Conservation (phyloP, 1,284 basidiomycete genomes). For the Cronartium quercuum region DNA sequence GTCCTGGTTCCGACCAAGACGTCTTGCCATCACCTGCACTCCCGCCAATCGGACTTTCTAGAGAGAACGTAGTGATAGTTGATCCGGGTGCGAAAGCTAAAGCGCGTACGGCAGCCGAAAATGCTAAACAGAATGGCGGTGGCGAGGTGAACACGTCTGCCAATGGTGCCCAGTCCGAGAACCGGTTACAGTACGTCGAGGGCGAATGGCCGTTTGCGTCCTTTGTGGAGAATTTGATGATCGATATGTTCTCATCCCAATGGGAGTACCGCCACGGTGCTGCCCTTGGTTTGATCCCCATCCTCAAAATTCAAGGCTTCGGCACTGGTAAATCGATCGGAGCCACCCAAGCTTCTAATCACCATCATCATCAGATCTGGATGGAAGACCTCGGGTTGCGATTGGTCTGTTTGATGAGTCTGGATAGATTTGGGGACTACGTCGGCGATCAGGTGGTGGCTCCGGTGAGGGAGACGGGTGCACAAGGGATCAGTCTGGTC, state of each 20-base stretch:
- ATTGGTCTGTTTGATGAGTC: conserved; percentile 82
- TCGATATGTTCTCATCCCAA: conserved; percentile 72
- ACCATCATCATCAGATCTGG: conserved; percentile 69
- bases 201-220: conserved; percentile 86
- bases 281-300: conserved; percentile 80
- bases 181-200: conserved; percentile 51
- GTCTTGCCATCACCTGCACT: not conserved
- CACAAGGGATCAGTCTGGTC: conserved; percentile 85
- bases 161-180: conserved; percentile 11
- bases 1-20: not conserved
- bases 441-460: conserved; percentile 94
- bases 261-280: conserved; percentile 97
- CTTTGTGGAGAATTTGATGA: conserved; percentile 71
- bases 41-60: not conserved
- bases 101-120: conserved; percentile 44
- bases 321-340: conserved; percentile 65
- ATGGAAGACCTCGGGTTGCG: conserved; percentile 80
- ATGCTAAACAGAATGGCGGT: conserved; percentile 44
- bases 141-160: conserved; percentile 40
- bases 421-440: conserved; percentile 96
- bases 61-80: conserved; percentile 41
- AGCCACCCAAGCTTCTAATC: conserved; percentile 58
- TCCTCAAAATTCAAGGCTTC: conserved; percentile 77
- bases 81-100: conserved; percentile 48
- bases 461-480: conserved; percentile 91